Percentiles rank a stretch among this genome's conserved stretches.
Conservation (phyloP, 148 eudicot species). For the Mesembryanthemum crystallinum region DNA sequence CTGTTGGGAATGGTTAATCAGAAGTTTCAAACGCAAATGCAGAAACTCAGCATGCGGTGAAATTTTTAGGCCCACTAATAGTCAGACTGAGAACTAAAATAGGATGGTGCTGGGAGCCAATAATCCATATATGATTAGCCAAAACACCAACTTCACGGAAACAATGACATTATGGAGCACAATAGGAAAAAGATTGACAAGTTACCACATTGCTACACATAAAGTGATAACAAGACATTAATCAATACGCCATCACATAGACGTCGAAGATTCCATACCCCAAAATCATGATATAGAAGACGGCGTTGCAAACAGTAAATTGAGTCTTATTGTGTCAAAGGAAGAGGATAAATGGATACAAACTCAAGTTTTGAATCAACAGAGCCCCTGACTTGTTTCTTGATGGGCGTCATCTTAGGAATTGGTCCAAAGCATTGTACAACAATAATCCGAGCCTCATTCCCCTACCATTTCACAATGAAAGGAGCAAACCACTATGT, state of each 20-base stretch:
- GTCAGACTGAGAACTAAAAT: background rate
- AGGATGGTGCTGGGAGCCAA: background rate
- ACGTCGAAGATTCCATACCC: conserved; percentile 6
- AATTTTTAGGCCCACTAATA: too few species aligned
- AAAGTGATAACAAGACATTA: background rate
- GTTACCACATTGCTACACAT: conserved; percentile 10
- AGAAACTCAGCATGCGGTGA: too few species aligned
- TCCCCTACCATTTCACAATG: background rate
- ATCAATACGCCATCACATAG: conserved; percentile 1
- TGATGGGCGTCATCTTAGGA: background rate
- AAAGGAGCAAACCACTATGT: conserved; percentile 10
- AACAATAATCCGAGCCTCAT: background rate
- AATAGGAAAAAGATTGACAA: background rate
- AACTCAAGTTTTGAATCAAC: background rate
- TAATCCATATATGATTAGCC: background rate
- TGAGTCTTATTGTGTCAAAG: conserved; percentile 8
- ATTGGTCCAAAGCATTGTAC: background rate
- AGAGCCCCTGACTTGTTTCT: background rate
- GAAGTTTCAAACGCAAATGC: background rate
- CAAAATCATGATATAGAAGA: conserved; percentile 4
- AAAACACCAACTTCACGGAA: background rate
- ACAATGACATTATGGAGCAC: background rate
- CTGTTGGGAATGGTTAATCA: too few species aligned
- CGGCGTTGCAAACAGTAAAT: too few species aligned
- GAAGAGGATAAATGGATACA: conserved; percentile 4